Percentiles rank a stretch among this genome's conserved stretches.
Evolutionary conservation across 306 rosid species (phyloP).

Genomic region (Glycyrrhiza uralensis): DNA sequence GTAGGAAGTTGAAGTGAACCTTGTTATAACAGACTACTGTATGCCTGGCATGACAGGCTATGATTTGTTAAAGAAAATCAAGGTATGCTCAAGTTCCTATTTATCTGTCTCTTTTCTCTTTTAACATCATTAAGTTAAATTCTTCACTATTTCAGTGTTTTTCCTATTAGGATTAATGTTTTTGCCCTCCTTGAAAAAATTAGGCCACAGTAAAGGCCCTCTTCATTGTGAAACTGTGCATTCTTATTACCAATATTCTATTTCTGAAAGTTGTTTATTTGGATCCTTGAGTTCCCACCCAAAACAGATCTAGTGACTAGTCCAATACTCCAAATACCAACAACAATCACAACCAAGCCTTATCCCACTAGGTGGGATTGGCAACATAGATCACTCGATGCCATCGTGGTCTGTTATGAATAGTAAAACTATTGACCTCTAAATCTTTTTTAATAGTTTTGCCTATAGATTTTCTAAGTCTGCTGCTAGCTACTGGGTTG

Average conservation of each 20-base stretch:
- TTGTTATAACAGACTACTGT: slow-evolving; percentile 89
- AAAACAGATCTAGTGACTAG: slow-evolving; percentile 31
- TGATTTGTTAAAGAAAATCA: slow-evolving; percentile 83
- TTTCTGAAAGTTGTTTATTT: slow-evolving; percentile 21
- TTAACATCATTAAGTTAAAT: slow-evolving; percentile 27
- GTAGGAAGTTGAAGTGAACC: slow-evolving; percentile 82
- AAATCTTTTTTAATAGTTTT: no score
- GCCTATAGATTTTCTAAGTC: no score
- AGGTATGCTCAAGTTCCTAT: slow-evolving; percentile 50
- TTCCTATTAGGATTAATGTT: slow-evolving; percentile 26
- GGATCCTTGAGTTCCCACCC: slow-evolving; percentile 22
- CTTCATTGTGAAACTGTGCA: slow-evolving; percentile 25
- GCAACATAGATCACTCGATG: no score
- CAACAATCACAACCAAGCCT: no score
- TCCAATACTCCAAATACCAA: no score
- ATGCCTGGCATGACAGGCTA: slow-evolving; percentile 99
- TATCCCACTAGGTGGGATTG: no score
- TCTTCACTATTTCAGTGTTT: slow-evolving; percentile 21
- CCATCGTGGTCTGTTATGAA: no score
- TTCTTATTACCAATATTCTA: slow-evolving; percentile 29
- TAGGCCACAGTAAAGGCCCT: not conserved
- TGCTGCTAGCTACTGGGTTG: no score
- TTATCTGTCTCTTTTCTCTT: slow-evolving; percentile 1
- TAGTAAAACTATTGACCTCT: no score
- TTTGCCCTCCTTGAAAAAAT: not conserved